A percentile compares a stretch with the other conserved stretches of the same genome.
These are phyloP conservation scores for Epichloe glyceriae DNA, from an alignment of 2,329 filamentous ascomycete species.

Conservation along the genomic window DNA sequence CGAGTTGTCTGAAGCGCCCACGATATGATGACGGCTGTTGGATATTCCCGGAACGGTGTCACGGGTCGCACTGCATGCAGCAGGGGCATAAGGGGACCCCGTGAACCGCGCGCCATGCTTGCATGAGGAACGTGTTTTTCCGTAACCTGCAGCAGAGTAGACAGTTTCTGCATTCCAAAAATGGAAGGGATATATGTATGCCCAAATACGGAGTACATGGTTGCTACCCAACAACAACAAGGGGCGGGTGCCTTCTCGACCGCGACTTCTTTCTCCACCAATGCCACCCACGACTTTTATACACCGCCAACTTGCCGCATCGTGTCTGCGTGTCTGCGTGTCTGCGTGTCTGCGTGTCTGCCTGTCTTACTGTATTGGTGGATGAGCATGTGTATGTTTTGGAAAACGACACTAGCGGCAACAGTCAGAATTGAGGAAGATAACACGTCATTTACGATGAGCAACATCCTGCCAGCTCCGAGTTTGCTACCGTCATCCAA, in stretches of 20 bases:
- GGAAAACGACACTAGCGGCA: too few species aligned
- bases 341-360: not conserved
- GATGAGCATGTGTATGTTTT: too few species aligned
- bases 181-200: too few species aligned
- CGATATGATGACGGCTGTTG: not conserved
- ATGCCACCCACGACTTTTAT: not conserved
- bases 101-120: too few species aligned
- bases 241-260: not conserved
- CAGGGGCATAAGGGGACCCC: not conserved
- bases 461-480: too few species aligned
- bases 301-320: not conserved
- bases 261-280: not conserved
- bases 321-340: not conserved
- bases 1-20: not conserved
- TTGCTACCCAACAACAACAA: not conserved
- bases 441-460: not conserved
- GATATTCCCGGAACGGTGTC: constrained; percentile 3
- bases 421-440: not conserved
- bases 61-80: not conserved
- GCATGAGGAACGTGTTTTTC: too few species aligned
- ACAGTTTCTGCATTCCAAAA: too few species aligned
- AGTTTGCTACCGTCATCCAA: not conserved
- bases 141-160: too few species aligned
- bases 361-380: not conserved
- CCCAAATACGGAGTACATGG: not conserved